A percentile compares a stretch with the other conserved stretches of the same genome.
Conservation (phyloP, 2,329 filamentous ascomycete genomes). For the Penicillium decumbens region DNA sequence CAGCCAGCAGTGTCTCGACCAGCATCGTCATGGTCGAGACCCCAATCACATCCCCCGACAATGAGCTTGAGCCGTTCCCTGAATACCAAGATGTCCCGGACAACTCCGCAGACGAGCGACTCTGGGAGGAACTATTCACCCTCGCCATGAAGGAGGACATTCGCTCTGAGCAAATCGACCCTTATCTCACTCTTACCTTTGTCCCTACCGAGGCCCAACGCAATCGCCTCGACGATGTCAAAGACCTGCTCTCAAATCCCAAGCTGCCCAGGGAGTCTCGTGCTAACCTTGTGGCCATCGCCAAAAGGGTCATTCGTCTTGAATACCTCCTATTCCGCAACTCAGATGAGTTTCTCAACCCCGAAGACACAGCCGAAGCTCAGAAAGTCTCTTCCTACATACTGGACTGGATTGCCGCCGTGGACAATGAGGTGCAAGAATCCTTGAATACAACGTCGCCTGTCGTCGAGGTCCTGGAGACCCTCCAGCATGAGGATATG, state of each 20-base stretch:
- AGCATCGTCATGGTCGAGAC: not conserved
- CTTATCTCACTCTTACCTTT: conserved; percentile 3
- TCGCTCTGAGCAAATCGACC: conserved; percentile 14
- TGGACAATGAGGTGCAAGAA: conserved; percentile 15
- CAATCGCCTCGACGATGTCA: conserved; percentile 15
- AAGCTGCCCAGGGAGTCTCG: conserved; percentile 9
- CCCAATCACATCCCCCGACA: not conserved
- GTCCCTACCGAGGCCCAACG: conserved; percentile 2
- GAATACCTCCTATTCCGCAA: too few relatives aligned
- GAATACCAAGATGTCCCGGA: conserved; percentile 24
- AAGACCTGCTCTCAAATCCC: conserved; percentile 11
- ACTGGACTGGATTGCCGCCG: conserved; percentile 9
- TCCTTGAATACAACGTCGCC: conserved; percentile 5
- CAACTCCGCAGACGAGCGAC: conserved; percentile 4
- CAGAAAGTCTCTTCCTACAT: conserved; percentile 12
- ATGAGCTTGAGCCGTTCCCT: conserved; percentile 24
- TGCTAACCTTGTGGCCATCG: conserved; percentile 19
- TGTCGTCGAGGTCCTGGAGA: conserved; percentile 9
- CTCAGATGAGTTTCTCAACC: too few relatives aligned
- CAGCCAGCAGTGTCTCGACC: not conserved
- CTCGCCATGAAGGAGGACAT: conserved; percentile 23
- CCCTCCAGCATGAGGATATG: conserved; percentile 4
- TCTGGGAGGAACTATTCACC: conserved; percentile 20
- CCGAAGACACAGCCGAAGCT: conserved; percentile 2
- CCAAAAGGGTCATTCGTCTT: too few relatives aligned